phyloP scores from a whole-genome alignment of 164 flowering plant genomes.

The Chimonanthus praecox region DNA sequence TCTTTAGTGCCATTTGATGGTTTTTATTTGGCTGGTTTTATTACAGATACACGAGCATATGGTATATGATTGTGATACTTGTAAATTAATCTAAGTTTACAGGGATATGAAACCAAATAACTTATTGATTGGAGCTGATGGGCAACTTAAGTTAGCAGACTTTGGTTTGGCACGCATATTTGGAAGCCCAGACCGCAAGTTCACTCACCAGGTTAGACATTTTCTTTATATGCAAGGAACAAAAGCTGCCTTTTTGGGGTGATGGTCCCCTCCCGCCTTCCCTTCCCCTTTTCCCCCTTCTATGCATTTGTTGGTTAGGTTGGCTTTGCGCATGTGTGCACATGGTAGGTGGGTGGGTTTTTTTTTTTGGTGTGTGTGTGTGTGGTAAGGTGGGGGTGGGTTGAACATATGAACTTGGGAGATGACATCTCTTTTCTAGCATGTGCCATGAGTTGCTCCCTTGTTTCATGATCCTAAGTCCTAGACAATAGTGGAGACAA shows the following conservation, averaged over 20 bases:
- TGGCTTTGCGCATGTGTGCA: no score
- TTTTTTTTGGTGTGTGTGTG: no score
- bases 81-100: slow-evolving; percentile 17
- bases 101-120: slow-evolving; percentile 99
- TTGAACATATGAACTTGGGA: background rate
- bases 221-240: background rate
- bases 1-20: background rate
- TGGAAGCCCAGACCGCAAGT: slow-evolving; percentile 93
- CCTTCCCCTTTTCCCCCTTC: no score
- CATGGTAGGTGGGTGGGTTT: background rate
- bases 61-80: background rate
- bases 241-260: no score
- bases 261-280: no score
- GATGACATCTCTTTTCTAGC: background rate
- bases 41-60: background rate
- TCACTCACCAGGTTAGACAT: slow-evolving; percentile 77
- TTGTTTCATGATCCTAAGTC: background rate
- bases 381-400: background rate
- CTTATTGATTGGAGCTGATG: slow-evolving; percentile 76
- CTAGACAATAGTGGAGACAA: background rate
- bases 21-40: slow-evolving; percentile 1
- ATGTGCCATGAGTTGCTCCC: background rate
- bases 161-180: slow-evolving; percentile 94
- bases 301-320: no score
- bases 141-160: slow-evolving; percentile 92